phyloP scores from a whole-genome alignment of 768 basidiomycete genomes.

The Psilocybe sp. region DNA sequence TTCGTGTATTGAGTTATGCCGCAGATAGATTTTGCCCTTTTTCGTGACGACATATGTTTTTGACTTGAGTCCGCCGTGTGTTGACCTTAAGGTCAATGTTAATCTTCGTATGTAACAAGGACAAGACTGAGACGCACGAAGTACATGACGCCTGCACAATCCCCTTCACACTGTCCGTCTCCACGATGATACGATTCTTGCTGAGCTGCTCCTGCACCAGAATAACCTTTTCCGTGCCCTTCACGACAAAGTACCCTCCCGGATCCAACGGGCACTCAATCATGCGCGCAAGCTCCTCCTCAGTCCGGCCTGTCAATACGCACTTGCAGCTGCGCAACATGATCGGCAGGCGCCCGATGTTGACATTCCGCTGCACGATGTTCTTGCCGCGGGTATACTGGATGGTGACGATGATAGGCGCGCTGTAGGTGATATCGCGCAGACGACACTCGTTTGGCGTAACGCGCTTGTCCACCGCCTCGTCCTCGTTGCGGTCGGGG shows the following conservation, averaged over 20 bases:
- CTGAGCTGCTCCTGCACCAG: slow-evolving; percentile 97
- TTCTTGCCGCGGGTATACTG: slow-evolving; percentile 92
- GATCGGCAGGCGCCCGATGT: slow-evolving; percentile 90
- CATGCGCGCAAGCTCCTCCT: slow-evolving; percentile 88
- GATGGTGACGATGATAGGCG: slow-evolving; percentile 90
- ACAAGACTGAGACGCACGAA: slow-evolving; percentile 57
- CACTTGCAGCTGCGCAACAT: slow-evolving; percentile 98
- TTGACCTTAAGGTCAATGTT: slow-evolving; percentile 47
- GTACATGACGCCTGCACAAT: slow-evolving; percentile 94
- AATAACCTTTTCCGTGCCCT: slow-evolving; percentile 99
- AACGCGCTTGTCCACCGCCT: slow-evolving; percentile 74
- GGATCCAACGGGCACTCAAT: slow-evolving; percentile 97
- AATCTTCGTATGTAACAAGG: background rate
- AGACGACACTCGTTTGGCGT: slow-evolving; percentile 98
- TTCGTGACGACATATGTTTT: slow-evolving; percentile 98
- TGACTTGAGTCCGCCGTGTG: slow-evolving; percentile 85
- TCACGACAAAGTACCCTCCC: slow-evolving; percentile 99
- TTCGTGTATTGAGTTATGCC: slow-evolving; percentile 96
- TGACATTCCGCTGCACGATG: slow-evolving; percentile 83
- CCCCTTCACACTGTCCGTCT: slow-evolving; percentile 87
- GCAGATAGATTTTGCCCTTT: slow-evolving; percentile 90
- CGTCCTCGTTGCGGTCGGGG: slow-evolving; percentile 84
- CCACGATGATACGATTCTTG: slow-evolving; percentile 99
- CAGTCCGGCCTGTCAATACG: slow-evolving; percentile 73
- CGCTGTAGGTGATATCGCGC: slow-evolving; percentile 92